Conservation (phyloP, 139 green algal species). For the Chlorella sp. region DNA sequence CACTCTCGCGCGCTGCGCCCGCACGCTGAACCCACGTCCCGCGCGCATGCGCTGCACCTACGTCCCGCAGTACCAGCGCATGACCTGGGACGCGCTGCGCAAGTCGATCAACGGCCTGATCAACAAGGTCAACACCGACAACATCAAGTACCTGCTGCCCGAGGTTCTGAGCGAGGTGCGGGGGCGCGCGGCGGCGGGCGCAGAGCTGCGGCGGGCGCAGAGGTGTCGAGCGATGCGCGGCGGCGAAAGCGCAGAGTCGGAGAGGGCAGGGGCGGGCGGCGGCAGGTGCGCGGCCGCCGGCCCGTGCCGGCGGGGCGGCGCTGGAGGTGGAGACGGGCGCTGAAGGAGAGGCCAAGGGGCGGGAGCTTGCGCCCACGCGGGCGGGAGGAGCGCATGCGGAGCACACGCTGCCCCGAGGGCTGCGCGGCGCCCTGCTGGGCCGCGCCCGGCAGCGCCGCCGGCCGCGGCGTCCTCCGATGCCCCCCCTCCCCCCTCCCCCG, state of each 20-base stretch:
- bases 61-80: constrained; percentile 71
- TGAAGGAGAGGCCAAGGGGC: not conserved
- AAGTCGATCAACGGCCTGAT: constrained; percentile 97
- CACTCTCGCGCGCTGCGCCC: no score
- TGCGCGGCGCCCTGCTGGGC: no score
- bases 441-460: no score
- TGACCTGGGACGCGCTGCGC: constrained; percentile 93
- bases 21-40: no score
- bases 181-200: not conserved
- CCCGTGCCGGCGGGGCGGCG: not conserved
- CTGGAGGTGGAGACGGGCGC: not conserved
- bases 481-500: no score
- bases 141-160: constrained; percentile 94
- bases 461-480: no score
- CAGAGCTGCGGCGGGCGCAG: not conserved
- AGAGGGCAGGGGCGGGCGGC: not conserved
- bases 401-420: no score
- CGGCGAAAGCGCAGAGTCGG: no score
- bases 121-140: constrained; percentile 96
- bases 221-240: not conserved
- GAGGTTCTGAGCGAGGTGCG: constrained; percentile 91
- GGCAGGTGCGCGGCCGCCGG: not conserved
- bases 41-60: no score
- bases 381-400: no score
- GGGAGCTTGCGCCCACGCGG: not conserved